Base-by-base conservation (phyloP, 2,329 filamentous ascomycete species). In the Cladophialophora bantiana region DNA sequence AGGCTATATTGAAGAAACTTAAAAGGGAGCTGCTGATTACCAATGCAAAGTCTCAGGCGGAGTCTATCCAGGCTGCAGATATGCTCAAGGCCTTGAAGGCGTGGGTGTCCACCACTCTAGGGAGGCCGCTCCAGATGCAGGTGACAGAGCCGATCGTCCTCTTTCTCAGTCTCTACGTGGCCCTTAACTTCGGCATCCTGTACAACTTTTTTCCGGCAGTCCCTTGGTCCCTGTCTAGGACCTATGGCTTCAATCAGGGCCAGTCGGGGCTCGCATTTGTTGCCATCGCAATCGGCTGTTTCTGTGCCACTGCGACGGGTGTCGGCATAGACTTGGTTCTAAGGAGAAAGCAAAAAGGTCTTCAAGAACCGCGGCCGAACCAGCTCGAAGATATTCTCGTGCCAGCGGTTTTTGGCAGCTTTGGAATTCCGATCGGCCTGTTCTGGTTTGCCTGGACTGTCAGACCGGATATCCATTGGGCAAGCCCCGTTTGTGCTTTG, bases 31-130 rank as follows among this genome's bases (percentile, higher is more conserved):
- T 48, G 2, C 3, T 48, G 56, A 26, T n/a, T 1, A 4, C 20
- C 38, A 13, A 59, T 9, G 5, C 56, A 12, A 20, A n/a, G 12
- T 12, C 15, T 15, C 20, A 5, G 40, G 13, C 20, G 18, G 13
- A 45, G 13, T 31, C 56, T 31, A n/a, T 59, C 18, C 40, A 36
- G 61, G 0, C 91, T 91, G 73, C 87, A 89, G 45, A 88, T 88
- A 9, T 82, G 86, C 32, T 50, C 52, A 38, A 32, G 7, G 45
- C 32, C 13, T 10, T 57, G 10, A 50, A 42, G 15, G 31, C 13
- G 3, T 59, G 52, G 42, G 36, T 62, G 18, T 52, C 34, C 7
- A 62, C 40, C 15, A 65, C 63, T 10, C 57, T 67, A 12, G 40
- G 57, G n/a, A 32, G 50, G 9, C 65, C 65, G 15, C 26, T 67